A percentile compares a stretch with the other conserved stretches of the same genome.
Conservation (phyloP, 2,329 filamentous ascomycete genomes). For the Xylaria sp. region DNA sequence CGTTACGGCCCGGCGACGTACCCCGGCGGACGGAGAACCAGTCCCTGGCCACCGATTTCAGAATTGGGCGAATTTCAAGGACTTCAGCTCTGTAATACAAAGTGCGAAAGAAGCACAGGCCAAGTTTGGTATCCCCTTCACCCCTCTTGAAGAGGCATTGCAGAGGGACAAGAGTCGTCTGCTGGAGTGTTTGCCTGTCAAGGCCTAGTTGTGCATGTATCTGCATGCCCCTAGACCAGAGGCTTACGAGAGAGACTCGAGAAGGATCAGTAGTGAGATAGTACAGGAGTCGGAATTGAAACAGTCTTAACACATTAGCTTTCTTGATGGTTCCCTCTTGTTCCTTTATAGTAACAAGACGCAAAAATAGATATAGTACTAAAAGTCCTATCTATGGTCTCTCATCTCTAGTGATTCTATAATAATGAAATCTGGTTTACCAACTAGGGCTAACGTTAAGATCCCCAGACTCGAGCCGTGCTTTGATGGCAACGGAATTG, state of each 20-base stretch:
- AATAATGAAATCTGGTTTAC: no score
- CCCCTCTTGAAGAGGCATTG: slow-evolving; percentile 43
- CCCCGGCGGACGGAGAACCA: slow-evolving; percentile 39
- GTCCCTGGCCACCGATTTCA: slow-evolving; percentile 44
- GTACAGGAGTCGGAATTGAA: not conserved
- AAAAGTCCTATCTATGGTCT: no score
- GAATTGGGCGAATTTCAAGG: slow-evolving; percentile 42
- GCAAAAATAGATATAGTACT: no score
- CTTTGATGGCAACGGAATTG: no score
- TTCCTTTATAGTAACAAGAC: no score
- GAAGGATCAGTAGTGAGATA: not conserved
- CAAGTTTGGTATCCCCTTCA: slow-evolving; percentile 48
- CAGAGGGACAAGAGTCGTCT: slow-evolving; percentile 41
- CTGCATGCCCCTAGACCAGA: not conserved
- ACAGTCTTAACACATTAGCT: not conserved
- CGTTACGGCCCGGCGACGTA: slow-evolving; percentile 39
- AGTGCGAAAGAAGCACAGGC: slow-evolving; percentile 37
- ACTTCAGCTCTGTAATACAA: slow-evolving; percentile 31
- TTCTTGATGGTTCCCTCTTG: not conserved
- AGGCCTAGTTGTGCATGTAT: slow-evolving; percentile 3
- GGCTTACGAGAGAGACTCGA: not conserved
- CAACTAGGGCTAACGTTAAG: no score
- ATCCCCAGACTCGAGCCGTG: no score
- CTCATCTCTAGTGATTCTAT: no score
- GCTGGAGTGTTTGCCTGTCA: slow-evolving; percentile 36